These are phyloP conservation scores for Nicotiana tomentosiformis DNA, from an alignment of 257 asterid species.

Conservation along the genomic window DNA sequence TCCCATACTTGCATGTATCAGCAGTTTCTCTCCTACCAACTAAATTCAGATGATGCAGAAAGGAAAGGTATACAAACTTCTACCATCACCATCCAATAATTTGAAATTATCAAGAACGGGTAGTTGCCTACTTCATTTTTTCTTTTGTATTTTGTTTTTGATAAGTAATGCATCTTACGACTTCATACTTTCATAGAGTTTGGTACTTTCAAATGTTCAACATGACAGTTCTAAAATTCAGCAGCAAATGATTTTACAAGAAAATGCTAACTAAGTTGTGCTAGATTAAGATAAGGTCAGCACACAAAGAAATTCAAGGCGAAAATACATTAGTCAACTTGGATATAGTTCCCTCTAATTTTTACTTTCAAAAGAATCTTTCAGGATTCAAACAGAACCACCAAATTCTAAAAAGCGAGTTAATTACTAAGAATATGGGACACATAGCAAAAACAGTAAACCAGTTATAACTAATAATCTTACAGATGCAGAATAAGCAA, in stretches of 20 bases:
- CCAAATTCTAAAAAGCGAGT: neutral
- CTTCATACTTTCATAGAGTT: neutral
- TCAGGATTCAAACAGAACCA: neutral
- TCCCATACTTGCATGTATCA: neutral
- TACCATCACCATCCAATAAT: neutral
- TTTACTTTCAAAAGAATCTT: neutral
- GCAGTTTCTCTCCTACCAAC: neutral
- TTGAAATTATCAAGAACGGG: neutral
- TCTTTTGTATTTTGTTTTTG: neutral
- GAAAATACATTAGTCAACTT: neutral
- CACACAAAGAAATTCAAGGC: neutral
- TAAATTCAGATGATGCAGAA: neutral
- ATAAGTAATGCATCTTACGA: neutral
- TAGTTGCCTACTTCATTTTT: neutral
- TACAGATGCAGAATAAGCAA: neutral
- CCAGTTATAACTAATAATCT: neutral
- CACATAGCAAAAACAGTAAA: neutral
- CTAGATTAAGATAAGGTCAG: neutral
- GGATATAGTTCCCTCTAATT: neutral
- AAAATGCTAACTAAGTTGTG: neutral
- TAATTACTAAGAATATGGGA: neutral
- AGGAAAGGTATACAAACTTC: neutral
- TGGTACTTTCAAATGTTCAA: neutral
- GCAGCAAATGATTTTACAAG: neutral
- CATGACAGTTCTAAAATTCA: neutral